Evolutionary conservation across 2,329 filamentous ascomycete species (phyloP).

Genomic region (Penicillium crustosum): DNA sequence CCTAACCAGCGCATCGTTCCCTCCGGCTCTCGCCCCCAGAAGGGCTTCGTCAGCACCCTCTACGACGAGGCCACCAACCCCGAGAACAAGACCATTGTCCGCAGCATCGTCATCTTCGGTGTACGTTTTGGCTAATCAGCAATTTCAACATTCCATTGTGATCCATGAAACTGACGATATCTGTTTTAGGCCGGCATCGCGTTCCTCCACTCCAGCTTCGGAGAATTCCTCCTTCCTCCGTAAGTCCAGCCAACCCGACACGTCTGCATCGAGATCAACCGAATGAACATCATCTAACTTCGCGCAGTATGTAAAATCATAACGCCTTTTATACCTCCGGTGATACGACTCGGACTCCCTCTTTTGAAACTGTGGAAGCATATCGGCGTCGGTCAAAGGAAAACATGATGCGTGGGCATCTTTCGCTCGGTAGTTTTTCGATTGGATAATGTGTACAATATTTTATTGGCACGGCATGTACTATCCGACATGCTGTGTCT

Average conservation of each 20-base stretch:
- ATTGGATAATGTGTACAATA: conserved; percentile 27
- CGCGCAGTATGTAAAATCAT: conserved; percentile 16
- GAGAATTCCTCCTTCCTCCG: conserved; percentile 66
- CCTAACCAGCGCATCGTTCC: conserved; percentile 60
- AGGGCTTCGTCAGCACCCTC: conserved; percentile 57
- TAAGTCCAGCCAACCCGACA: conserved; percentile 34
- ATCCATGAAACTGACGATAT: conserved; percentile 15
- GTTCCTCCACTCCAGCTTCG: conserved; percentile 67
- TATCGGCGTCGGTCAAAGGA: conserved; percentile 22
- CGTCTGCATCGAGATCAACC: conserved; percentile 16
- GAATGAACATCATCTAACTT: conserved; percentile 6
- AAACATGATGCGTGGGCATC: conserved; percentile 13
- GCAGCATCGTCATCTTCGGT: conserved; percentile 66
- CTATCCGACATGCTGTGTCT: conserved; percentile 7
- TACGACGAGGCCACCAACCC: conserved; percentile 64
- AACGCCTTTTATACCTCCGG: conserved; percentile 10
- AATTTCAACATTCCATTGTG: neutral
- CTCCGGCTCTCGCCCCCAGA: conserved; percentile 47
- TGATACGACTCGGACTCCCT: conserved; percentile 13
- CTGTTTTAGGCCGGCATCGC: conserved; percentile 61
- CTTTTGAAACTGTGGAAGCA: conserved; percentile 15
- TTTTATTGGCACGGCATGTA: conserved; percentile 15
- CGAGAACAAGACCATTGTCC: conserved; percentile 68
- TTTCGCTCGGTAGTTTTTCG: conserved; percentile 15
- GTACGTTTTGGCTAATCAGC: conserved; percentile 48